Evolutionary conservation across 2,329 filamentous ascomycete genomes (phyloP).

Genomic region (Lachnellula hyalina): DNA sequence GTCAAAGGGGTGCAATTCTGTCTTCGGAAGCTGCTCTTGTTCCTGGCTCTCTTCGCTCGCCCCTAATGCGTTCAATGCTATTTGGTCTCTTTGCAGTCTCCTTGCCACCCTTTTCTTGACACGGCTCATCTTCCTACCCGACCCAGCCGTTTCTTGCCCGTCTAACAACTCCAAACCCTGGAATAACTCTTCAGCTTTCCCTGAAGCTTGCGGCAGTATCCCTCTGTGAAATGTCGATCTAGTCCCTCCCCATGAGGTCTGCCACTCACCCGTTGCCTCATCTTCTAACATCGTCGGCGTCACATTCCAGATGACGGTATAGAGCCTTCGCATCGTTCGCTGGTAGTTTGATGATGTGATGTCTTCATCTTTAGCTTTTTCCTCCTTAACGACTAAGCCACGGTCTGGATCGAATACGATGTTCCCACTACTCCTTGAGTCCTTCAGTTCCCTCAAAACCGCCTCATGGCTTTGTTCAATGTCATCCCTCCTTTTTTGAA

Average conservation of each 20-base stretch:
- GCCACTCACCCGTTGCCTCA: constrained; percentile 28
- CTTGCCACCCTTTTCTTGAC: neutral
- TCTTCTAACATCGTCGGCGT: constrained; percentile 38
- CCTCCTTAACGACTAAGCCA: neutral
- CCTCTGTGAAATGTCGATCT: constrained; percentile 27
- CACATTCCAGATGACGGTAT: constrained; percentile 40
- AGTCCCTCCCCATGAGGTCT: constrained; percentile 42
- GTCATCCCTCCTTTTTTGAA: neutral
- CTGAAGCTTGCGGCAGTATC: constrained; percentile 24
- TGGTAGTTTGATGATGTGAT: constrained; percentile 7
- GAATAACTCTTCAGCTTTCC: constrained; percentile 42
- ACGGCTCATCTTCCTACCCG: neutral
- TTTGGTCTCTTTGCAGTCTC: neutral
- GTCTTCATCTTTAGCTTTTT: neutral
- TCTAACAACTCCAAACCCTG: constrained; percentile 35
- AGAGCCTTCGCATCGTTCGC: constrained; percentile 44
- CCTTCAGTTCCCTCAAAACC: neutral
- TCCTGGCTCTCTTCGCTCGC: too few species aligned
- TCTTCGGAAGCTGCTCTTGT: too few species aligned
- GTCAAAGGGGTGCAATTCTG: too few species aligned
- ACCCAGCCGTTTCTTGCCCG: neutral
- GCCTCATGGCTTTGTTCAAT: neutral
- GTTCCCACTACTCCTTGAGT: neutral
- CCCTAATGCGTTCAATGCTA: too few species aligned
- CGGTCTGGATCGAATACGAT: neutral